Conservation (phyloP, 352 stramenopile species). For the Lagenidium giganteum region DNA sequence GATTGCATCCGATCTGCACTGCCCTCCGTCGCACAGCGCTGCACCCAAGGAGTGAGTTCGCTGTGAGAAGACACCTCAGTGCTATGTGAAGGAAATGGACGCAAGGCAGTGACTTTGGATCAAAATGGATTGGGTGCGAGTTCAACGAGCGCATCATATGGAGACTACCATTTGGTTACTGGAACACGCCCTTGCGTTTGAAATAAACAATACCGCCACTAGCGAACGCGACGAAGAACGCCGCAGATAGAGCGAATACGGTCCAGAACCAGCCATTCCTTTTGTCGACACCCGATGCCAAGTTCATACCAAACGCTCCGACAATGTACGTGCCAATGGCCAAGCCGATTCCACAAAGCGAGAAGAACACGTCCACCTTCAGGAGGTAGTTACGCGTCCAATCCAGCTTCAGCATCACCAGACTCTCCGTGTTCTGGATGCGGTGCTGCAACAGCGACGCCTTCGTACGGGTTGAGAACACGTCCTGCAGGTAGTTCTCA, state of each 20-base stretch:
- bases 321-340: constrained; percentile 57
- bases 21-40: too few relatives aligned
- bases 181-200: constrained; percentile 43
- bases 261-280: constrained; percentile 44
- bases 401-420: constrained; percentile 67
- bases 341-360: constrained; percentile 43
- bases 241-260: constrained; percentile 34
- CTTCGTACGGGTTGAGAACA: constrained; percentile 59
- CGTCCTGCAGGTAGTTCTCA: constrained; percentile 62
- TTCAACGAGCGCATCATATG: too few relatives aligned
- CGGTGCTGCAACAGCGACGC: constrained; percentile 41
- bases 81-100: too few relatives aligned
- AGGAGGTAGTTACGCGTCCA: constrained; percentile 64
- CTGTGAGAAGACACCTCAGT: too few relatives aligned
- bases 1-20: too few relatives aligned
- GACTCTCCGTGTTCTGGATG: constrained; percentile 64
- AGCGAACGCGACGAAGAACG: constrained; percentile 29
- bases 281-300: constrained; percentile 36
- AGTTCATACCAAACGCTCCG: constrained; percentile 63
- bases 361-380: constrained; percentile 59
- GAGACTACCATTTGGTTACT: too few relatives aligned
- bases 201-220: constrained; percentile 51
- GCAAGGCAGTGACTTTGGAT: too few relatives aligned
- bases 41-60: too few relatives aligned
- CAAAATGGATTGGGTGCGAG: too few relatives aligned